Conservation (phyloP, 2,329 filamentous ascomycete genomes). For the Myriosclerotinia curreyana region DNA sequence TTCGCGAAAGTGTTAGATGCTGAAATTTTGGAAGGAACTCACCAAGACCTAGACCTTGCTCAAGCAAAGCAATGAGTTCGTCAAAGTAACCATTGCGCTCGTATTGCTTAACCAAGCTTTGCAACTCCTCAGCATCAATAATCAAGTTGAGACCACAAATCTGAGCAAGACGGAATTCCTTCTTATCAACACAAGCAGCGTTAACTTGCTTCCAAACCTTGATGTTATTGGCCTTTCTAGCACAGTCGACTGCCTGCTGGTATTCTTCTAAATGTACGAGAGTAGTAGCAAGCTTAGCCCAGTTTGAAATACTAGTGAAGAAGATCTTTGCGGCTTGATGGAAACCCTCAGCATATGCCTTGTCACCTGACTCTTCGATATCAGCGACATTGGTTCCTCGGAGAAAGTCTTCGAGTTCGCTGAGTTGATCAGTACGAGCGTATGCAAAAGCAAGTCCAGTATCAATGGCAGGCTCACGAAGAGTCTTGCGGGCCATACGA, state of each 20-base stretch:
- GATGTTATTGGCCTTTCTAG: constrained; percentile 97
- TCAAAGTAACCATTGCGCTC: constrained; percentile 98
- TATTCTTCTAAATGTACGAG: constrained; percentile 97
- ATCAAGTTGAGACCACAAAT: constrained; percentile 99
- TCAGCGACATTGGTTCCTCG: constrained; percentile 91
- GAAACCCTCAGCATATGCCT: constrained; percentile 90
- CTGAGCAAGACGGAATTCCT: constrained; percentile 97
- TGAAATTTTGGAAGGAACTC: constrained; percentile 12
- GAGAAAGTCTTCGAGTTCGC: constrained; percentile 94
- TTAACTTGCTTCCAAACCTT: constrained; percentile 99
- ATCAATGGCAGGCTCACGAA: constrained; percentile 89
- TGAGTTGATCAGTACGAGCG: constrained; percentile 84
- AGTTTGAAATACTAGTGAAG: constrained; percentile 97
- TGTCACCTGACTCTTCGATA: constrained; percentile 94
- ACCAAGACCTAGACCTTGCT: constrained; percentile 82
- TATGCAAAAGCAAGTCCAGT: constrained; percentile 92
- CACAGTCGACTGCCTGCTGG: constrained; percentile 95
- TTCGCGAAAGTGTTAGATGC: too few relatives aligned
- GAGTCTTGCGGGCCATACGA: constrained; percentile 94
- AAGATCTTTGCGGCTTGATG: constrained; percentile 99
- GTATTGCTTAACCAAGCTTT: constrained; percentile 92
- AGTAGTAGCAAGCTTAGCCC: constrained; percentile 97
- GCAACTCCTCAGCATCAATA: constrained; percentile 92
- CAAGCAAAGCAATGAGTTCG: constrained; percentile 89
- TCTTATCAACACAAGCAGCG: constrained; percentile 92